Evolutionary conservation across 129 eudicot genomes (phyloP).

Genomic region (Flaveria brownii): DNA sequence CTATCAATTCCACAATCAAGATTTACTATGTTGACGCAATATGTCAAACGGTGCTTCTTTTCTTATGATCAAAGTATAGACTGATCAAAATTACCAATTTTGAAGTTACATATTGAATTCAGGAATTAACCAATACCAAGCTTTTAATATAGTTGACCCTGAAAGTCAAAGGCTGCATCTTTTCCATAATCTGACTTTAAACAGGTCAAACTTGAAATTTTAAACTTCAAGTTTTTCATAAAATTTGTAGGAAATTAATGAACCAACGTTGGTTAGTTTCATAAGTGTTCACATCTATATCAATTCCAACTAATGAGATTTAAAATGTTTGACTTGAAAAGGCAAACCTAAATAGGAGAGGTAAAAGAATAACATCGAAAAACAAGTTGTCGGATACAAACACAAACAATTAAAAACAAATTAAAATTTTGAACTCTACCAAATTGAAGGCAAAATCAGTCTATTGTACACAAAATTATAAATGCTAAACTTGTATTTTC

Average conservation of each 20-base stretch:
- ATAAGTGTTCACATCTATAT: too few relatives aligned
- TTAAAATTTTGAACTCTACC: background rate
- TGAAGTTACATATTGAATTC: background rate
- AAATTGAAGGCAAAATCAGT: conserved; percentile 22
- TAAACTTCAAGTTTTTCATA: background rate
- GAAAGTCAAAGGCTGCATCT: background rate
- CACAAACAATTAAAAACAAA: conserved; percentile 9
- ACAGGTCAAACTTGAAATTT: background rate
- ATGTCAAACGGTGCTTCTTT: background rate
- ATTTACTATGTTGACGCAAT: background rate
- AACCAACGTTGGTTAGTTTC: background rate
- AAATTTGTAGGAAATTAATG: background rate
- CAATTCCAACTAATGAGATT: background rate
- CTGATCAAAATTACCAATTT: background rate
- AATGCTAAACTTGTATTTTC: conserved; percentile 16
- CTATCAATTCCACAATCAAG: background rate
- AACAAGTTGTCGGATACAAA: conserved; percentile 7
- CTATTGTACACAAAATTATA: conserved; percentile 29
- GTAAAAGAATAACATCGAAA: background rate
- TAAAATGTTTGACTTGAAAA: background rate
- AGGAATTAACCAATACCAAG: background rate
- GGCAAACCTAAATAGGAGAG: background rate
- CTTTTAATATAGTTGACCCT: conserved; percentile 1
- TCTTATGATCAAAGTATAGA: background rate
- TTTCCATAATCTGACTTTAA: background rate